Conservation (phyloP, 768 basidiomycete species). For the Porpolomopsis calyptriformis region DNA sequence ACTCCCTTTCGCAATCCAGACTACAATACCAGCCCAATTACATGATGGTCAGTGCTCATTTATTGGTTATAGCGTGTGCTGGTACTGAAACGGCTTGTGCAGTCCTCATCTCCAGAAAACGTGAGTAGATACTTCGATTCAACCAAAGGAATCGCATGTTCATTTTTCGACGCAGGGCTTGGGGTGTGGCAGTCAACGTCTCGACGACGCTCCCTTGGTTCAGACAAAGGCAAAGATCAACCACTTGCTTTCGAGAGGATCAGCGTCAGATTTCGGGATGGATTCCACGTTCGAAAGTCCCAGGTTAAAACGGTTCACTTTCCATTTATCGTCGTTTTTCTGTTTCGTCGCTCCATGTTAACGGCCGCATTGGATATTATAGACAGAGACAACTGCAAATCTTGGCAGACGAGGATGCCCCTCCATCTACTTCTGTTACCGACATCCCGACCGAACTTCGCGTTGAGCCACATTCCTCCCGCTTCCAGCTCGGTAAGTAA, state of each 20-base stretch:
- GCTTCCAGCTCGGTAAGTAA: too few species aligned
- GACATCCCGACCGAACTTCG: too few species aligned
- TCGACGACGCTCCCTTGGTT: too few species aligned
- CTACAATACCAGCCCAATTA: conserved; percentile 76
- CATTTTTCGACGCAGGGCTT: conserved; percentile 22
- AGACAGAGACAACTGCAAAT: conserved; percentile 47
- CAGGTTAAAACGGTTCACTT: conserved; percentile 29
- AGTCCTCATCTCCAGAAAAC: conserved; percentile 57
- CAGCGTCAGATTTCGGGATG: too few species aligned
- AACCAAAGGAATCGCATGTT: neutral
- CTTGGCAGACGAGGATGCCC: conserved; percentile 69
- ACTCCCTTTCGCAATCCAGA: conserved; percentile 59
- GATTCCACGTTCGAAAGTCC: conserved; percentile 80
- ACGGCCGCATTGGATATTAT: too few species aligned
- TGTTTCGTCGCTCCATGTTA: too few species aligned
- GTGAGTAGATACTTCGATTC: conserved; percentile 31
- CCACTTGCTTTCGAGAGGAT: too few species aligned
- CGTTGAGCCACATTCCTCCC: too few species aligned
- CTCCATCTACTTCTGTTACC: conserved; percentile 63
- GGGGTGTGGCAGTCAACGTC: conserved; percentile 44
- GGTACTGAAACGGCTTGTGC: too few species aligned
- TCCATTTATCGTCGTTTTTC: conserved; percentile 8
- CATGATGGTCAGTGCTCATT: conserved; percentile 47
- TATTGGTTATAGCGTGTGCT: conserved; percentile 3
- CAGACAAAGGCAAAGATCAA: too few species aligned